Evolutionary conservation across 306 rosid genomes (phyloP), one percentile per base, ranked within the genome.

Genomic region (Pterocarpus macrocarpus): DNA sequence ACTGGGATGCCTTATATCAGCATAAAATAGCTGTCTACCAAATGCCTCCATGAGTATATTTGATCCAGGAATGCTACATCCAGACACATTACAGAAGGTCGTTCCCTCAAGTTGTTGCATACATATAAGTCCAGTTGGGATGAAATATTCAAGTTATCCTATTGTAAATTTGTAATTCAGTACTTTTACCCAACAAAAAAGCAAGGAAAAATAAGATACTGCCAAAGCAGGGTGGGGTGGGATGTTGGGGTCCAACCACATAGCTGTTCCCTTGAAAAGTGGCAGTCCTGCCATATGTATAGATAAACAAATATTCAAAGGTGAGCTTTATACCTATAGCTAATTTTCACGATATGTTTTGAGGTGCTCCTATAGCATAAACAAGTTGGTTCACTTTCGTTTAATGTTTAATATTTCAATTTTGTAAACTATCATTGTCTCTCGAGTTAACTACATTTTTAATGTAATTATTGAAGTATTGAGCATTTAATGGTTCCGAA

Each of bases 241-340:
- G 89, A 73, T 71, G 94, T 82, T 82, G 86, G 90, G 76, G 75
- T 85, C 73, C 76, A 50, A 79, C 73, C 86, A 82, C 81, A 73
- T 81, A 34, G 7, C 0, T 90, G 91, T 82, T 80, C 91, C 92
- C 86, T 85, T 66, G 76, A 72, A 68, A 80, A 77, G 76, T 76
- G 80, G 68, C 86, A 84, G 17, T 59, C 64, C 56, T 77, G 90
- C 52, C 85, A 81, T 61, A 73, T 45, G 15, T 63, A 58, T 36
- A 69, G 50, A 86, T 72, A 71, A 33, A 71, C 83, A 77, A 53
- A 82, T 73, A 52, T 52, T 73, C 80, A 58, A 65, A 73, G 49
- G 10, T 71, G 4, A 76, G 64, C 55, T 30, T 79, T 70, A 58
- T 33, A 34, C 64, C 44, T 52, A 7, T 52, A 75, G 58, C 56